phyloP scores from a whole-genome alignment of 176 grass and related monocot species.

The Eremochloa ophiuroides region DNA sequence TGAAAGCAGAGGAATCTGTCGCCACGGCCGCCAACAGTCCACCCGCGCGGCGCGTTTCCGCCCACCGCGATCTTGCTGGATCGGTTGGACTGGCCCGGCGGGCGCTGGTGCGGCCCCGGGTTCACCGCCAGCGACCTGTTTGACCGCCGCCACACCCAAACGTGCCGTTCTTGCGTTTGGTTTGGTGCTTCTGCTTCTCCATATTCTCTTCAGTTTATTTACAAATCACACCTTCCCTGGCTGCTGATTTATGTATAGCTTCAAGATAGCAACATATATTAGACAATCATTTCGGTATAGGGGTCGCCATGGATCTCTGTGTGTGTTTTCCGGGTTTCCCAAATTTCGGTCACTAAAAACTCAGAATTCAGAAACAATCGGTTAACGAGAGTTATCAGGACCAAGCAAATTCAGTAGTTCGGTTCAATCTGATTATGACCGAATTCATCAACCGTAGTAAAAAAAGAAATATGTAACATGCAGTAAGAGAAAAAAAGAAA shows the following conservation, averaged over 20 bases:
- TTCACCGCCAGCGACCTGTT: neutral
- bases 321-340: no score
- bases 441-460: no score
- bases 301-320: no score
- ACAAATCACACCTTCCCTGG: neutral
- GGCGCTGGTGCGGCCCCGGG: neutral
- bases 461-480: no score
- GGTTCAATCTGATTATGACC: no score
- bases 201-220: neutral
- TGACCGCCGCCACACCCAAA: conserved; percentile 5
- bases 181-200: neutral
- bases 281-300: no score
- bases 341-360: neutral
- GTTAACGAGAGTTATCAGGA: neutral
- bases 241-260: neutral
- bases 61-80: neutral
- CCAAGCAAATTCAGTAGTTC: neutral
- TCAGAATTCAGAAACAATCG: neutral
- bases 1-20: neutral
- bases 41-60: neutral
- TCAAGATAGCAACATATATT: neutral
- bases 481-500: no score
- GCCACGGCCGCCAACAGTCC: neutral
- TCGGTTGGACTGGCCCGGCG: neutral
- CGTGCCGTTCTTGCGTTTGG: neutral